phyloP scores from a whole-genome alignment of 495 filamentous ascomycete species.

The Staphylotrichum longicolle region DNA sequence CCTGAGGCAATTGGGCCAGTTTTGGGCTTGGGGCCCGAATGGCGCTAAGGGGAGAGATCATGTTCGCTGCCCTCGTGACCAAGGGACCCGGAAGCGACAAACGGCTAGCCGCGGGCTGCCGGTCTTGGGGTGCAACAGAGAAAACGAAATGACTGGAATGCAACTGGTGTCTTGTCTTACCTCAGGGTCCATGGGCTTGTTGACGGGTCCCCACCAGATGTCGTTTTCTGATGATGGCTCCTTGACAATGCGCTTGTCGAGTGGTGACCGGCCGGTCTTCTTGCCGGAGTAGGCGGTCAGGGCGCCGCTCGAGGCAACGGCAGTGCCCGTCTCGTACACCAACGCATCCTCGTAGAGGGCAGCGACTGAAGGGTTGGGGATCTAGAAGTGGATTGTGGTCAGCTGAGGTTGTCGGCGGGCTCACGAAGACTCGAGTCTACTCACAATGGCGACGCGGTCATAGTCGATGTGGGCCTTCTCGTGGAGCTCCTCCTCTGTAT shows the following conservation, averaged over 20 bases:
- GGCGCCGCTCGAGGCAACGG: slow-evolving; percentile 92
- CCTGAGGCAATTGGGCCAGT: slow-evolving; percentile 14
- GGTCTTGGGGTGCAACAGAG: background rate
- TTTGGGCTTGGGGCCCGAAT: slow-evolving; percentile 1
- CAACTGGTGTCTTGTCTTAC: slow-evolving; percentile 57
- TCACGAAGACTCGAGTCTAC: background rate
- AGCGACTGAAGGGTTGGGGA: slow-evolving; percentile 84
- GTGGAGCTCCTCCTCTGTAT: slow-evolving; percentile 84
- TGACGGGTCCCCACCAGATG: slow-evolving; percentile 88
- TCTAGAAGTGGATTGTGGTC: slow-evolving; percentile 46
- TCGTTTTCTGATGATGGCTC: slow-evolving; percentile 85
- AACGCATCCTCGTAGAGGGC: slow-evolving; percentile 98
- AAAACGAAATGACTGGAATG: slow-evolving; percentile 5
- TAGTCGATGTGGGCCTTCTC: slow-evolving; percentile 99
- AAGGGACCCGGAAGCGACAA: background rate
- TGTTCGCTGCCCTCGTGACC: slow-evolving; percentile 22
- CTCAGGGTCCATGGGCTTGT: slow-evolving; percentile 97
- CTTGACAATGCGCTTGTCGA: slow-evolving; percentile 95
- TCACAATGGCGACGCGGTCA: slow-evolving; percentile 92
- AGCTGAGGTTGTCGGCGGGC: slow-evolving; percentile 1
- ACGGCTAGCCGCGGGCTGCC: slow-evolving; percentile 16
- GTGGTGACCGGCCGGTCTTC: slow-evolving; percentile 95
- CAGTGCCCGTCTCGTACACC: slow-evolving; percentile 96
- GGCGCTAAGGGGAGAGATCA: slow-evolving; percentile 6
- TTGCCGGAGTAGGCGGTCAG: slow-evolving; percentile 95